Evolutionary conservation across 2,329 filamentous ascomycete species (phyloP).

Genomic region (Pseudogymnoascus sp.): DNA sequence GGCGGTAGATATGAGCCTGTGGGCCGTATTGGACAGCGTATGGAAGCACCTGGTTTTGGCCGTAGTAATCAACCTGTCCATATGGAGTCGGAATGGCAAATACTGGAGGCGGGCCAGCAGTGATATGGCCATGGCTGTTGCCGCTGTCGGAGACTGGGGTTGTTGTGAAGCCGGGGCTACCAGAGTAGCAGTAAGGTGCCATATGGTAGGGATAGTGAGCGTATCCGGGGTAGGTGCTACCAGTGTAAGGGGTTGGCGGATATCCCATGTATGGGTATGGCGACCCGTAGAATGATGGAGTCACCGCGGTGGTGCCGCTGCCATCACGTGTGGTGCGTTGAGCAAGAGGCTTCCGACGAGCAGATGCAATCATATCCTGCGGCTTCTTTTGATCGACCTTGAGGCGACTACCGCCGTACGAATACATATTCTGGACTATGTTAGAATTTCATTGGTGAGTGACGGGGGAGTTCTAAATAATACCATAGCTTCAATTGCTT

Average conservation of each 20-base stretch:
- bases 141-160: background rate
- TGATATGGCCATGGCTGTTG: background rate
- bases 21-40: constrained; percentile 2
- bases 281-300: constrained; percentile 1
- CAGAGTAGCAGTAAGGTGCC: background rate
- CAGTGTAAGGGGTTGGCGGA: constrained; percentile 2
- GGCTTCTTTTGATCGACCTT: constrained; percentile 28
- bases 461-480: background rate
- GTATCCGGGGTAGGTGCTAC: background rate
- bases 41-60: background rate
- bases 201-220: background rate
- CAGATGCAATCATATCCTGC: constrained; percentile 12
- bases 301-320: background rate
- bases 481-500: constrained; percentile 20
- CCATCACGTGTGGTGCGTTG: background rate
- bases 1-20: background rate
- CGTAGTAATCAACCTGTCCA: background rate
- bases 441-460: constrained; percentile 7
- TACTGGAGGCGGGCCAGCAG: background rate
- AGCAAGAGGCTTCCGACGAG: constrained; percentile 2
- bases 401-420: constrained; percentile 21
- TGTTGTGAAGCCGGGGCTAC: background rate
- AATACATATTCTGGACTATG: constrained; percentile 19
- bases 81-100: constrained; percentile 2
- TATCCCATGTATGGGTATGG: constrained; percentile 1